phyloP scores from a whole-genome alignment of 2,329 filamentous ascomycete genomes.

The Mollisiaceae sp. region DNA sequence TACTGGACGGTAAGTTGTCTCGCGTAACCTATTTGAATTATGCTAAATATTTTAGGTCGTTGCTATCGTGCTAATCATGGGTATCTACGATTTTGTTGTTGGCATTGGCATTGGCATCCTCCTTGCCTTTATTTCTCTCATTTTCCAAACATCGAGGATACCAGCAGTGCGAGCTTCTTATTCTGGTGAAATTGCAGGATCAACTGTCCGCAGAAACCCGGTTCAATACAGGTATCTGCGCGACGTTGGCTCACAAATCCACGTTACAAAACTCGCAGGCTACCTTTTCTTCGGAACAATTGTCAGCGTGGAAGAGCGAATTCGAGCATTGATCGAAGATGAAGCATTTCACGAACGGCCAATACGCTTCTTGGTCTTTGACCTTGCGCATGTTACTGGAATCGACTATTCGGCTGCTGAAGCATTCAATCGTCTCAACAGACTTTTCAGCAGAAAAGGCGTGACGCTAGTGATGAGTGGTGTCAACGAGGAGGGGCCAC shows the following conservation, averaged over 20 bases:
- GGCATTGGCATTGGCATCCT: constrained; percentile 67
- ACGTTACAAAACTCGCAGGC: constrained; percentile 88
- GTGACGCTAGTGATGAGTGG: constrained; percentile 85
- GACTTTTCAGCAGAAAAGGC: constrained; percentile 76
- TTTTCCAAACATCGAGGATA: constrained; percentile 88
- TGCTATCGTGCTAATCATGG: constrained; percentile 93
- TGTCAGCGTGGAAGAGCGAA: constrained; percentile 89
- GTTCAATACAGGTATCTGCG: constrained; percentile 86
- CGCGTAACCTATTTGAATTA: no score
- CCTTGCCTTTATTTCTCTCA: constrained; percentile 87
- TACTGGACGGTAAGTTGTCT: constrained; percentile 74
- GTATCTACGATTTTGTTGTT: constrained; percentile 93
- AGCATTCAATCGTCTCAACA: constrained; percentile 90
- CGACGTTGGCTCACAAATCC: constrained; percentile 85
- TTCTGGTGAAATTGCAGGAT: constrained; percentile 85
- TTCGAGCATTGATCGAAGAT: constrained; percentile 81
- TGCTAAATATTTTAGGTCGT: constrained; percentile 61
- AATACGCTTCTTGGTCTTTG: constrained; percentile 88
- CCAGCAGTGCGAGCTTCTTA: constrained; percentile 91
- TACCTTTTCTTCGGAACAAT: constrained; percentile 99
- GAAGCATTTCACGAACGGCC: constrained; percentile 77
- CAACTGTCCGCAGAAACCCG: constrained; percentile 89
- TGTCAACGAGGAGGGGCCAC: constrained; percentile 73
- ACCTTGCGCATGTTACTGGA: constrained; percentile 87
- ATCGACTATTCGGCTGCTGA: constrained; percentile 97